Percentiles rank a stretch among this genome's conserved stretches.
Conservation (phyloP, 75 land plant genomes). For the Adiantum capillusveneris region DNA sequence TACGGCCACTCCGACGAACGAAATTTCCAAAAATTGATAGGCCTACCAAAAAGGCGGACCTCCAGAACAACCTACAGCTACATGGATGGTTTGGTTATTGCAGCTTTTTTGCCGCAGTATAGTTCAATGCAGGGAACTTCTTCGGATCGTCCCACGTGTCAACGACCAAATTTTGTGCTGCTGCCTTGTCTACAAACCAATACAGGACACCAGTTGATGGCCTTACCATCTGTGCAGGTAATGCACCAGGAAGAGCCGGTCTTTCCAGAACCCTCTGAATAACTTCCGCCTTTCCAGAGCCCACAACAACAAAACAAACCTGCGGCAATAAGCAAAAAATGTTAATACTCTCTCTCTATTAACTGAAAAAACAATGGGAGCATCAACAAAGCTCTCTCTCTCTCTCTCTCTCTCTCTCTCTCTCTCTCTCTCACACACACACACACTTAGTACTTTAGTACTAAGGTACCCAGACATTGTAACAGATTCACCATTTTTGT, state of each 20-base stretch:
- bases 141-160: conserved; percentile 14
- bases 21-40: no score
- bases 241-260: conserved; percentile 21
- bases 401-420: conserved; percentile 6
- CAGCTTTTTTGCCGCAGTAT: no score
- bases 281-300: conserved; percentile 25
- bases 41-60: no score
- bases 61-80: no score
- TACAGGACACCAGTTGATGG: conserved; percentile 11
- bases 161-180: conserved; percentile 6
- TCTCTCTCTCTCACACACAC: conserved; percentile 1
- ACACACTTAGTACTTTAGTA: no score
- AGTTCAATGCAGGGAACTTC: conserved; percentile 3
- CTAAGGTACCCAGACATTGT: no score
- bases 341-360: not conserved
- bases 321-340: no score
- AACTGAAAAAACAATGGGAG: not conserved
- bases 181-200: conserved; percentile 27
- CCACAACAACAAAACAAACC: conserved; percentile 17
- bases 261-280: conserved; percentile 20
- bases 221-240: conserved; percentile 27
- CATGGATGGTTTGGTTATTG: no score
- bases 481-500: no score
- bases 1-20: no score
- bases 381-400: not conserved